These are phyloP conservation scores for Diaporthe ilicicola DNA, from an alignment of 2,329 filamentous ascomycete species.

Conservation along the genomic window DNA sequence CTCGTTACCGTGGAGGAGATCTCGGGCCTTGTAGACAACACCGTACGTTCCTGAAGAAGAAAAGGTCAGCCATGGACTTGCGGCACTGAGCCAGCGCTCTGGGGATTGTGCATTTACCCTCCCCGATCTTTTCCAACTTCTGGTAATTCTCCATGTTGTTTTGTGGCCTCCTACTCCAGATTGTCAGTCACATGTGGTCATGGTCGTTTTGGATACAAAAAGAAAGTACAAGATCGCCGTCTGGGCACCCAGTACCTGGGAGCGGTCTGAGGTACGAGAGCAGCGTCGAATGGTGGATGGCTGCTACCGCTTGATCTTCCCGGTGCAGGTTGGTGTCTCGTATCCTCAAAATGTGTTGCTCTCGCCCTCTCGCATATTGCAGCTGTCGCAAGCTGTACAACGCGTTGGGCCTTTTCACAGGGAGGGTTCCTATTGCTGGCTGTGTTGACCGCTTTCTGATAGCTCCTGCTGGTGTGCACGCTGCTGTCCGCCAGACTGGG, in stretches of 20 bases:
- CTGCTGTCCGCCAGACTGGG: neutral
- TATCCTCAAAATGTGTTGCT: neutral
- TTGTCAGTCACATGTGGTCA: conserved; percentile 5
- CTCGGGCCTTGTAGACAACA: conserved; percentile 90
- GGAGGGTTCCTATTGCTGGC: neutral
- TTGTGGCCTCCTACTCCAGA: neutral
- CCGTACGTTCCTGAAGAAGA: conserved; percentile 79
- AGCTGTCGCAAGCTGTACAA: neutral
- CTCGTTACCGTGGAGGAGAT: conserved; percentile 78
- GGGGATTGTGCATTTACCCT: conserved; percentile 61
- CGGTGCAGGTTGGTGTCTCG: conserved; percentile 4
- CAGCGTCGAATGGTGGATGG: neutral
- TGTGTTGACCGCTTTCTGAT: neutral
- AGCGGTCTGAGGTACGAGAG: neutral
- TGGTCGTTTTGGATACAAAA: neutral
- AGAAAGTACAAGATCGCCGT: neutral
- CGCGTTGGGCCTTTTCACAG: neutral
- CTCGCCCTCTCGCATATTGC: neutral
- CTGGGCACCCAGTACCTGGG: neutral
- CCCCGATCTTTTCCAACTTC: conserved; percentile 83
- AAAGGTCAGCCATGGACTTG: neutral
- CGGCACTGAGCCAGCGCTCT: neutral
- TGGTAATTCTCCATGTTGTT: conserved; percentile 68
- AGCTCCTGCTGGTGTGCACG: neutral
- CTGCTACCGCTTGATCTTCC: neutral